Conservation (phyloP, 441 rosid genomes). For the Euphorbia celastroides region DNA sequence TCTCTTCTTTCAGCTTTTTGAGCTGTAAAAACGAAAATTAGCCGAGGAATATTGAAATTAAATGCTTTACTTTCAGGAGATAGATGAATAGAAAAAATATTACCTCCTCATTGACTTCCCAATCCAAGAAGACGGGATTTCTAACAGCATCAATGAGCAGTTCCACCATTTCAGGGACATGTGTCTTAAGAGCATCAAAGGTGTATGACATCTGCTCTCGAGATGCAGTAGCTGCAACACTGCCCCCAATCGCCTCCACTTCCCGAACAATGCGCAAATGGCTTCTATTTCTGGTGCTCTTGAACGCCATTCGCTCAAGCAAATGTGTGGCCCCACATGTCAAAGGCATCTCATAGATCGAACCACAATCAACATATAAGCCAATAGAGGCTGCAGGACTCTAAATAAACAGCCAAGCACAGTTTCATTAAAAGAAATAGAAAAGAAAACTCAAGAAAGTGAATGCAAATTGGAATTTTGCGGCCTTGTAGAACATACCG, state of each 20-base stretch:
- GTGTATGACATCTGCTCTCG: slow-evolving; percentile 89
- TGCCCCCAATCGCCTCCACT: slow-evolving; percentile 90
- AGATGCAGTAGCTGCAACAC: slow-evolving; percentile 72
- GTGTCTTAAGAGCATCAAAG: slow-evolving; percentile 83
- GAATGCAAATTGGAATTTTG: not conserved
- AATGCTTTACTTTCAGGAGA: not conserved
- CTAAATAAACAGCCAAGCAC: slow-evolving; percentile 33
- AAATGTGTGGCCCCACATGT: slow-evolving; percentile 81
- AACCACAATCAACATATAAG: slow-evolving; percentile 72
- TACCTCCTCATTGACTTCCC: slow-evolving; percentile 96
- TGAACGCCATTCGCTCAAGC: slow-evolving; percentile 91
- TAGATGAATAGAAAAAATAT: not conserved
- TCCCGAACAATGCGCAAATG: slow-evolving; percentile 79
- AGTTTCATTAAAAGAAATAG: slow-evolving; percentile 6
- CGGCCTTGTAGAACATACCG: slow-evolving; percentile 25
- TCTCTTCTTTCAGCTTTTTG: slow-evolving; percentile 60
- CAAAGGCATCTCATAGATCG: slow-evolving; percentile 70
- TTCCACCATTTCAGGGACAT: slow-evolving; percentile 86
- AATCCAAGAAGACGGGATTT: slow-evolving; percentile 85
- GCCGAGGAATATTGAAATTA: not conserved
- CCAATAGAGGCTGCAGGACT: slow-evolving; percentile 80
- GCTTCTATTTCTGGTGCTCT: slow-evolving; percentile 69
- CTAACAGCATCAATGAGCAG: slow-evolving; percentile 78
- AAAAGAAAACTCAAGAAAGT: slow-evolving; percentile 1
- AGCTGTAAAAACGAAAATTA: slow-evolving; percentile 44